Percentiles rank a stretch among this genome's conserved stretches.
phyloP scores from a whole-genome alignment of 1,139 yeast genomes.

The Sugiyamaella sp. region DNA sequence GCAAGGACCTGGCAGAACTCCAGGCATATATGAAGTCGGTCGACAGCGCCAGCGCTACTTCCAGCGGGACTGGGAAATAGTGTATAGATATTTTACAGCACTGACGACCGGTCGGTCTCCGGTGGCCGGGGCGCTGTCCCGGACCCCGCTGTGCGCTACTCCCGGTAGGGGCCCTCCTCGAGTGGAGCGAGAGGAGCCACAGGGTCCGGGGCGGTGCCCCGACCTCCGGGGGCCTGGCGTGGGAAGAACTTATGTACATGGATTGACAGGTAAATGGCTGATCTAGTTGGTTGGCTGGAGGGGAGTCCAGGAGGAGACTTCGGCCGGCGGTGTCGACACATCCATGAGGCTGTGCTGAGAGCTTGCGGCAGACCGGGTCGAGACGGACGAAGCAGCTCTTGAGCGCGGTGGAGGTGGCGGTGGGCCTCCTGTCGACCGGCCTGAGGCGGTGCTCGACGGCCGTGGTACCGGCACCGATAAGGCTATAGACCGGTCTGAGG shows the following conservation, averaged over 20 bases:
- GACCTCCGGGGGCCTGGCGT: neutral
- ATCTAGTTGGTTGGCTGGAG: constrained; percentile 26
- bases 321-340: constrained; percentile 16
- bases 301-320: constrained; percentile 29
- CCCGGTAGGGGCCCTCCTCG: too few relatives aligned
- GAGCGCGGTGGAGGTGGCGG: constrained; percentile 19
- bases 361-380: constrained; percentile 5
- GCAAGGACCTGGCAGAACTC: constrained; percentile 21
- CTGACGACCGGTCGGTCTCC: too few relatives aligned
- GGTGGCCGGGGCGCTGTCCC: too few relatives aligned
- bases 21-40: constrained; percentile 25
- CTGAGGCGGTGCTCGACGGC: constrained; percentile 21
- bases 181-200: constrained; percentile 1
- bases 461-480: constrained; percentile 23
- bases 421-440: neutral
- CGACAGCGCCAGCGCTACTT: neutral
- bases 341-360: constrained; percentile 28
- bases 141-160: too few relatives aligned
- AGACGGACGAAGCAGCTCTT: constrained; percentile 18
- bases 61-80: too few relatives aligned
- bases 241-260: neutral
- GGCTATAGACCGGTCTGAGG: constrained; percentile 10
- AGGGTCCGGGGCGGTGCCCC: constrained; percentile 7
- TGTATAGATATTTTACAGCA: too few relatives aligned
- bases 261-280: neutral